Conservation (phyloP, 192 early-diverging fungal species). For the Helicostylum pulchrum region DNA sequence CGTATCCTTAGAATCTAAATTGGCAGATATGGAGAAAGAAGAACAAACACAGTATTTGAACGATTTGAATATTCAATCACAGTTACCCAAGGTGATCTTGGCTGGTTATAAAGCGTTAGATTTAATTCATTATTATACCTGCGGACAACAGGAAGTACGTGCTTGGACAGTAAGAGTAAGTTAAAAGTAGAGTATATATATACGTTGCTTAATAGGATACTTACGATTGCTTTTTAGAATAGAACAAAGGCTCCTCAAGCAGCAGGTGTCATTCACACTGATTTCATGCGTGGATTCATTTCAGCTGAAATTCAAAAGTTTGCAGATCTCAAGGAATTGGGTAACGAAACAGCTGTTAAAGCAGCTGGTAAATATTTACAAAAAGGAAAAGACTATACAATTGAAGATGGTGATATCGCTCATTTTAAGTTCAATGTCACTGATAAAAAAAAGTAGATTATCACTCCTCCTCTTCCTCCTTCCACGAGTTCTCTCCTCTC, state of each 20-base stretch:
- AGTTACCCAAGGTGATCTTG: constrained; percentile 64
- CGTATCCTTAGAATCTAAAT: constrained; percentile 55
- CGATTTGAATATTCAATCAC: constrained; percentile 33
- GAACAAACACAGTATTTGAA: constrained; percentile 46
- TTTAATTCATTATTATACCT: constrained; percentile 75
- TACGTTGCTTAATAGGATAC: background rate
- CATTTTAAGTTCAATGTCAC: constrained; percentile 44
- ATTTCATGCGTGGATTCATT: constrained; percentile 78
- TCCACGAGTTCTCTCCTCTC: no score
- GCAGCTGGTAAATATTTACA: constrained; percentile 68
- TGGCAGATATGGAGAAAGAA: constrained; percentile 41
- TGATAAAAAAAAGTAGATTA: background rate
- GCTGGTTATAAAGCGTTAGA: constrained; percentile 67
- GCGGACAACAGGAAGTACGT: constrained; percentile 73
- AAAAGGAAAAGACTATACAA: constrained; percentile 72
- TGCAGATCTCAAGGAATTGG: constrained; percentile 55
- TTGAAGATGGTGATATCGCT: constrained; percentile 60
- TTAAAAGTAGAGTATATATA: background rate
- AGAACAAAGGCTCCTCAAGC: constrained; percentile 71
- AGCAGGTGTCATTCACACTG: constrained; percentile 63
- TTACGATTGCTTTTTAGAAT: constrained; percentile 28
- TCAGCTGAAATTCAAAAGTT: constrained; percentile 64
- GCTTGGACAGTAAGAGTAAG: constrained; percentile 68
- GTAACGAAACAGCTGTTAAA: constrained; percentile 67
- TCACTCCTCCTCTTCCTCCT: no score